Evolutionary conservation across 2,329 filamentous ascomycete genomes (phyloP), one percentile per base, ranked within the genome.

Genomic region (Exophiala xenobiotica): DNA sequence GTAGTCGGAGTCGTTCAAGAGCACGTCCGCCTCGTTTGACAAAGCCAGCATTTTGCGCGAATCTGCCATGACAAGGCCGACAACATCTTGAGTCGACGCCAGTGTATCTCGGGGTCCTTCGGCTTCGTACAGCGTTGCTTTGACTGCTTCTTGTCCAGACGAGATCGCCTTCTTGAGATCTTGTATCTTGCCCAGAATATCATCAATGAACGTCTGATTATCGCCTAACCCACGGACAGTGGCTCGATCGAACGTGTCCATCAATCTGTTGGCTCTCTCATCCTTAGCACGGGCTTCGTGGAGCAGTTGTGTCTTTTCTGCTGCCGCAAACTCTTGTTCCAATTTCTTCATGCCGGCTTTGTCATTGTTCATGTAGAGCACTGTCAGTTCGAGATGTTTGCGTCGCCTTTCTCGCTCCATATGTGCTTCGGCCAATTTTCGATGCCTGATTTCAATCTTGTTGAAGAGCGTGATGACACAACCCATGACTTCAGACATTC

Each of bases 391-490:
- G 0, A 78, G 76, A 58, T 73, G 76, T 65, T 80, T 81, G 45
- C 78, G 74, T 12, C 77, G 70, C 39, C 72, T 73, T 60, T 81
- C 78, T 33, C 78, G 74, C 56, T 81, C 78, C 14, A 79, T 63
- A 4, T 78, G 71, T 27, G 76, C 72, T 23, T 74, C 69, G 2
- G 75, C 70, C 9, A 77, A 69, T 51, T 75, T 74, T 12, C 73
- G 73, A 56, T 80, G 74, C 1, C 75, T 70, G 19, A 68, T 62
- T 59, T 81, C 76, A 11, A 80, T 69, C 51, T 72, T 73, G 11
- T 65, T 64, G 57, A 79, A 74, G 4, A 80, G 63, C 1, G 68
- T 64, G 19, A 75, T 70, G 12, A 75, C 65, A n/a, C 68, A 65
- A 33, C 66, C 68, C 71, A 78, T 75, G 4, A 71, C 70, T 45